Percentiles rank a stretch among this genome's conserved stretches.
Evolutionary conservation across 2,329 filamentous ascomycete genomes (phyloP).

Genomic region (Fusarium kyushuense): DNA sequence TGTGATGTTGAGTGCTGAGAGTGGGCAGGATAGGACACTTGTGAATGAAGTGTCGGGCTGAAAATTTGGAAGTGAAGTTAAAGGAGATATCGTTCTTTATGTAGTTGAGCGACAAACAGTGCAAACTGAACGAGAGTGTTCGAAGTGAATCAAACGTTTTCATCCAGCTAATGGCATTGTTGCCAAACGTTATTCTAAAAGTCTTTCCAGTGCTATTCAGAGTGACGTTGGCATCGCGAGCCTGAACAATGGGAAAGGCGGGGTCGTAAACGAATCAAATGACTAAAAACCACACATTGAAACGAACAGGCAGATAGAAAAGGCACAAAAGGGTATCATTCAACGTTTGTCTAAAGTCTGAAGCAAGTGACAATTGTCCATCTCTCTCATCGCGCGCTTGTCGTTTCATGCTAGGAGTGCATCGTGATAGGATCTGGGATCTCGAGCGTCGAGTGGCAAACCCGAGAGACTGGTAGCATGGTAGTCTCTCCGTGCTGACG

Average conservation of each 20-base stretch:
- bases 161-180: not conserved
- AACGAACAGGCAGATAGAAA: not conserved
- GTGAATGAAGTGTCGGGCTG: not conserved
- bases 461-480: not conserved
- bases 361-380: not conserved
- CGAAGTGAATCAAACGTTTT: not conserved
- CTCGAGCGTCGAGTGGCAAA: no score
- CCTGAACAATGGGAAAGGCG: conserved; percentile 1
- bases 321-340: conserved; percentile 43
- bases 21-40: not conserved
- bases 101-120: not conserved
- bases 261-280: not conserved
- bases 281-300: not conserved
- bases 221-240: not conserved
- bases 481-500: not conserved
- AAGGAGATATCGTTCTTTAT: not conserved
- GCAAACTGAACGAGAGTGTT: not conserved
- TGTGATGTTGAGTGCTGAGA: not conserved
- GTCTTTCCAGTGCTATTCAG: not conserved
- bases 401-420: not conserved
- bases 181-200: not conserved
- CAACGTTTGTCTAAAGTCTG: conserved; percentile 19
- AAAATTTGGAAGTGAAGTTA: not conserved
- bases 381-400: not conserved
- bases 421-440: not conserved